Conservation (phyloP, 164 flowering plant species). For the Paratinospora sagittata region DNA sequence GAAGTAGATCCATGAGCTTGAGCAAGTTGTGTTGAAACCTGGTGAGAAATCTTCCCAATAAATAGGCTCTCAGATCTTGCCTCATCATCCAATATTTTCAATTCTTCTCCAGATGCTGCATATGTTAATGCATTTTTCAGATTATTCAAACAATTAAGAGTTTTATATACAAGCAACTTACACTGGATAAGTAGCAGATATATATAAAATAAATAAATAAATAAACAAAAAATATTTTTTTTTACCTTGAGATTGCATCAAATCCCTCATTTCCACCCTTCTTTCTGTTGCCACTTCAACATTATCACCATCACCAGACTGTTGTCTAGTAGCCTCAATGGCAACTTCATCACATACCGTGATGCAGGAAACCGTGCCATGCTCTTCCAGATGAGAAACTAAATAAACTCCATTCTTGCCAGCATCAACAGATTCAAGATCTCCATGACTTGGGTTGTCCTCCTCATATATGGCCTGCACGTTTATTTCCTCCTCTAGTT, state of each 20-base stretch:
- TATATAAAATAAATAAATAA: neutral
- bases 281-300: slow-evolving; percentile 17
- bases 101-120: slow-evolving; percentile 31
- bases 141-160: neutral
- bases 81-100: slow-evolving; percentile 23
- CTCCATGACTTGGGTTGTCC: slow-evolving; percentile 11
- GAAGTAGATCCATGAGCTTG: slow-evolving; percentile 25
- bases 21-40: slow-evolving; percentile 30
- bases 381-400: slow-evolving; percentile 20
- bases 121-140: neutral
- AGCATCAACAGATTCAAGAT: slow-evolving; percentile 26
- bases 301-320: slow-evolving; percentile 14
- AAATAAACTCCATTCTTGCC: slow-evolving; percentile 26
- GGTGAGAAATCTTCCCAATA: slow-evolving; percentile 43
- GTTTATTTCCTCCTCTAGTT: slow-evolving; percentile 16
- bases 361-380: too few relatives aligned
- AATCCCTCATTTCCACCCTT: slow-evolving; percentile 14
- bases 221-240: too few relatives aligned
- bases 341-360: slow-evolving; percentile 23
- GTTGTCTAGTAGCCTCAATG: slow-evolving; percentile 24
- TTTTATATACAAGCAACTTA: too few relatives aligned
- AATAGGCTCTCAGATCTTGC: slow-evolving; percentile 37
- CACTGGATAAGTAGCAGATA: too few relatives aligned
- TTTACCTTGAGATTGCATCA: slow-evolving; percentile 33
- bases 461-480: slow-evolving; percentile 13